Conservation (phyloP, 345 rosid genomes). For the Arabidopsis arenosa region DNA sequence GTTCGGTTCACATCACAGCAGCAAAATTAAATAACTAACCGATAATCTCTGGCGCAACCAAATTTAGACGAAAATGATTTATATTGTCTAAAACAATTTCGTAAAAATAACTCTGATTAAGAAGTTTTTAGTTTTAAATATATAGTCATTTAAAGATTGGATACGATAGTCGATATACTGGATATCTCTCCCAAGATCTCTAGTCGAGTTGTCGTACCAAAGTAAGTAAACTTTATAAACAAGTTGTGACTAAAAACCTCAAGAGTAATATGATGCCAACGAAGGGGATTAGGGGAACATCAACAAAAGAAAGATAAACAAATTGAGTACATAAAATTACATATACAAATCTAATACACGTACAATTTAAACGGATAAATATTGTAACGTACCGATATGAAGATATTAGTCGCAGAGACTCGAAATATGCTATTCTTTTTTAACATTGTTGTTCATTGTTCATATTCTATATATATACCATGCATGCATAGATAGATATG, state of each 20-base stretch:
- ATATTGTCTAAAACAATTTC: background rate
- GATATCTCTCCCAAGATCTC: constrained; percentile 7
- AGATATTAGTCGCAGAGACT: constrained; percentile 25
- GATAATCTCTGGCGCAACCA: constrained; percentile 22
- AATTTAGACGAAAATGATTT: background rate
- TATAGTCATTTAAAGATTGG: background rate
- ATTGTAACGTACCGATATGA: constrained; percentile 36
- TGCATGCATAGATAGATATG: background rate
- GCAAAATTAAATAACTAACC: constrained; percentile 23
- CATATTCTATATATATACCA: constrained; percentile 12
- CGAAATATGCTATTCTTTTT: constrained; percentile 4
- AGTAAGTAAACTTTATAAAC: constrained; percentile 2
- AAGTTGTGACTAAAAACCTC: background rate
- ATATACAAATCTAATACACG: background rate
- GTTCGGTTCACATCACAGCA: constrained; percentile 35
- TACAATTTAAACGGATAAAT: background rate
- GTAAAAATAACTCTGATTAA: background rate
- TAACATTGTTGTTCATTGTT: constrained; percentile 7
- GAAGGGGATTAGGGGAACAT: constrained; percentile 5
- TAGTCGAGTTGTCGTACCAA: background rate
- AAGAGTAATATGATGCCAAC: background rate
- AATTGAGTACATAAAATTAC: background rate
- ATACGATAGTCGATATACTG: background rate
- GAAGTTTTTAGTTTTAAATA: background rate
- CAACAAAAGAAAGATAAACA: background rate